phyloP scores from a whole-genome alignment of 306 rosid species.

The Styphnolobium japonicum region DNA sequence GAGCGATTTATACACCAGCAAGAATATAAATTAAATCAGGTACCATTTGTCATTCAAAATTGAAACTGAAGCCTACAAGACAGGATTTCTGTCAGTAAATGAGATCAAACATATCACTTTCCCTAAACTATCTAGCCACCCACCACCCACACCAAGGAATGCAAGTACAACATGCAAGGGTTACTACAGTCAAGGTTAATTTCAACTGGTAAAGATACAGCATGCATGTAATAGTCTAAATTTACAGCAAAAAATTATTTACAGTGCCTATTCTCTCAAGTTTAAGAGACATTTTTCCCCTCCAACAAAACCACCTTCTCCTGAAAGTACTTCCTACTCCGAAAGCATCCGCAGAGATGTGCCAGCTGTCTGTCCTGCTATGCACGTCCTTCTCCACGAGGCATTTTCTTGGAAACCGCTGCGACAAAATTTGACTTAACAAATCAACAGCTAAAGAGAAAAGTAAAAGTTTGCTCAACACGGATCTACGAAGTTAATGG shows the following conservation, averaged over 20 bases:
- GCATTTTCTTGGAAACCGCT: conserved; percentile 62
- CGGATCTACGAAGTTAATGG: not conserved
- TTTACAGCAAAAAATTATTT: conserved; percentile 26
- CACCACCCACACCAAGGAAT: not conserved
- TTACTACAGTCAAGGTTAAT: conserved; percentile 33
- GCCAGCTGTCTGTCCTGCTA: not conserved
- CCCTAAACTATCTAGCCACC: not conserved
- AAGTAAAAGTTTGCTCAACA: not conserved
- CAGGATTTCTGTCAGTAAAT: not conserved
- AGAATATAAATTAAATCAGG: not conserved
- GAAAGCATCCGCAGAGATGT: not conserved
- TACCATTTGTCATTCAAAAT: not conserved
- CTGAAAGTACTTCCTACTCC: not conserved
- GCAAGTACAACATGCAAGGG: not conserved
- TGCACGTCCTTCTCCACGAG: conserved; percentile 64
- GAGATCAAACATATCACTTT: not conserved
- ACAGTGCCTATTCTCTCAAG: not conserved
- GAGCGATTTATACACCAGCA: not conserved
- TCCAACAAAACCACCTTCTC: conserved; percentile 1
- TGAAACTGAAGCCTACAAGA: not conserved
- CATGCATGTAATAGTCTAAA: not conserved
- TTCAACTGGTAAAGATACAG: not conserved
- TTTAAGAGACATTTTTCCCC: not conserved
- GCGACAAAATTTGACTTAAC: conserved; percentile 31
- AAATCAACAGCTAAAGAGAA: not conserved